Evolutionary conservation across 768 basidiomycete genomes (phyloP), one percentile per base, ranked within the genome.

Genomic region (Fibroporia radiculosa): DNA sequence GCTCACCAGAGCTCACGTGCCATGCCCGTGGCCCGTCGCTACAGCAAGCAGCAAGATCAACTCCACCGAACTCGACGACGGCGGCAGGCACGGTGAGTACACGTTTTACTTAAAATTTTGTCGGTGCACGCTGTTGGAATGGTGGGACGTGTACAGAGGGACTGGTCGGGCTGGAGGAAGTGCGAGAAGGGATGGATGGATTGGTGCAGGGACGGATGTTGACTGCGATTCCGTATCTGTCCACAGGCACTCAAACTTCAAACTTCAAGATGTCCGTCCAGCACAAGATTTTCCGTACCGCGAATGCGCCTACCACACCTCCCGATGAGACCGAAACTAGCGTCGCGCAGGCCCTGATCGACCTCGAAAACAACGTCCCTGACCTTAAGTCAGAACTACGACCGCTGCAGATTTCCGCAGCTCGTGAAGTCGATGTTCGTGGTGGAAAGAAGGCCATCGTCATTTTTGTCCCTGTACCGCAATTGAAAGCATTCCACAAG

Each of bases 361-460:
- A 99, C 78, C 82, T 99, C 62, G 95, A 98, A 71, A 90, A 85
- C 77, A 93, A 91, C 66, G 93, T 97, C 48, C 89, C 93, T 51
- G 96, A 99, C 70, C 84, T 99, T 73, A 99, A 97, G 82, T 62
- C 77, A 47, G 96, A 99, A 74, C 84, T 99, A 53, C 84, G 93
- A 39, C 80, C 84, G 49, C 82, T 99, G 56, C 93, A 97, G 64
- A 97, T 99, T 71, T 95, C 92, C 56, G 90, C 93, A 53, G 96
- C 96, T 54, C 93, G 93, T 62, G 96, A 99, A 71, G 88, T 99
- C 56, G 96, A 99, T 64, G 93, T 98, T 58, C 90, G 93, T 60
- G 96, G 95, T 52, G 96, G 96, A 63, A 97, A 96, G 76, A 99
- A 98, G 77, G 96, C 96, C 42, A 93, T 99, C 59, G 91, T 99